These are phyloP conservation scores for Penicillium sp. DNA, from an alignment of 2,329 filamentous ascomycete genomes.

Conservation along the genomic window DNA sequence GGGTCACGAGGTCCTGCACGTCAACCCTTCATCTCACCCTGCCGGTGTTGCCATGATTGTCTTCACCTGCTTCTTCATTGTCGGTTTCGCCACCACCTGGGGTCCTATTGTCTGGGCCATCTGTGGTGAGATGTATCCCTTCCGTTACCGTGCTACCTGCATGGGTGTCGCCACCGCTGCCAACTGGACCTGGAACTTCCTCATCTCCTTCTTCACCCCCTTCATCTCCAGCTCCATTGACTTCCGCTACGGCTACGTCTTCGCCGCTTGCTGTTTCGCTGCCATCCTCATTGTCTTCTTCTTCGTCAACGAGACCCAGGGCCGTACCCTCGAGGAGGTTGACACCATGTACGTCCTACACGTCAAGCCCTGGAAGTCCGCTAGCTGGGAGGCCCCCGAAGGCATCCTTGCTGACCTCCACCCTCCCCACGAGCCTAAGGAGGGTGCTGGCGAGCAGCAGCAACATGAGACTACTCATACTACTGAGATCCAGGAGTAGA, in stretches of 20 bases:
- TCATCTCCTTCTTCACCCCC: slow-evolving; percentile 77
- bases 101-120: slow-evolving; percentile 61
- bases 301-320: slow-evolving; percentile 76
- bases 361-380: slow-evolving; percentile 67
- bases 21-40: slow-evolving; percentile 46
- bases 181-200: slow-evolving; percentile 80
- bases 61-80: slow-evolving; percentile 74
- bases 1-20: slow-evolving; percentile 53
- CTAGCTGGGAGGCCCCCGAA: slow-evolving; percentile 51
- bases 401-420: slow-evolving; percentile 35
- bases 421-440: slow-evolving; percentile 19
- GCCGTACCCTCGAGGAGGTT: slow-evolving; percentile 75
- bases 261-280: slow-evolving; percentile 71
- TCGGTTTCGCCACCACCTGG: slow-evolving; percentile 72
- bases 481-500: slow-evolving; percentile 9
- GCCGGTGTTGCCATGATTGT: slow-evolving; percentile 72
- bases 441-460: slow-evolving; percentile 26
- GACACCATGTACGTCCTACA: slow-evolving; percentile 75
- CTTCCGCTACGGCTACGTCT: slow-evolving; percentile 78
- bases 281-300: slow-evolving; percentile 73
- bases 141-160: slow-evolving; percentile 67
- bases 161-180: slow-evolving; percentile 77
- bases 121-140: slow-evolving; percentile 51
- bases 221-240: slow-evolving; percentile 75
- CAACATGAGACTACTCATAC: slow-evolving; percentile 17